A percentile compares a stretch with the other conserved stretches of the same genome.
Conservation (phyloP, 805 yeast genomes). For the Sugiyamaella valdiviana region DNA sequence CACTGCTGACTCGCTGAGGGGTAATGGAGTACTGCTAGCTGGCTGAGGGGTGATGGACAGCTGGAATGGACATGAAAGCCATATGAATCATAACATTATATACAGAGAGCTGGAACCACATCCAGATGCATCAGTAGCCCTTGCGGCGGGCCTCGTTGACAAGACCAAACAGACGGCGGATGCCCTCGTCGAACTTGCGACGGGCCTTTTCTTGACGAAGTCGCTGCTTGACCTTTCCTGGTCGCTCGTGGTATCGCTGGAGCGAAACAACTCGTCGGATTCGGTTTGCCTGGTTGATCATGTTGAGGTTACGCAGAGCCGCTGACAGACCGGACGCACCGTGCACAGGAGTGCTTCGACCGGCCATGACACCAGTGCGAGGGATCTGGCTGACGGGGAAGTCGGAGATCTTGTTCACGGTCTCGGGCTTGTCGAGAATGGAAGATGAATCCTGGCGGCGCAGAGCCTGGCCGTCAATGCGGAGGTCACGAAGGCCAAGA, state of each 20-base stretch:
- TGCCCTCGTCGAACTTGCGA: conserved; percentile 30
- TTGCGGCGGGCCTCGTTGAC: conserved; percentile 30
- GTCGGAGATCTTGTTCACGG: conserved; percentile 4
- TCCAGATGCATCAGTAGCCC: no score
- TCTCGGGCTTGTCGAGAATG: neutral
- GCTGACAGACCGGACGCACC: conserved; percentile 21
- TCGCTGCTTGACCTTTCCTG: conserved; percentile 30
- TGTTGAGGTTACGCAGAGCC: conserved; percentile 24
- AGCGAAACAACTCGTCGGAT: conserved; percentile 24
- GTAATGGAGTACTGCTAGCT: no score
- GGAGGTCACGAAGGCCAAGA: neutral
- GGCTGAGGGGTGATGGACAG: no score
- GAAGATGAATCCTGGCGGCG: neutral
- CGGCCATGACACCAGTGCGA: conserved; percentile 31
- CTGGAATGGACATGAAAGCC: no score
- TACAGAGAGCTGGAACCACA: no score
- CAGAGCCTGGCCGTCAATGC: neutral
- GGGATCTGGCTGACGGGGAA: conserved; percentile 19
- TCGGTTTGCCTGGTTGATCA: conserved; percentile 26
- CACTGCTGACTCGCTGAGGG: no score
- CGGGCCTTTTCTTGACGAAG: conserved; percentile 27
- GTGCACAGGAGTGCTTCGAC: conserved; percentile 27
- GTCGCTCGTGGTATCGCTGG: conserved; percentile 31
- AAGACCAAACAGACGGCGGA: conserved; percentile 30
- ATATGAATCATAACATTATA: no score